Base-by-base conservation (phyloP, 805 yeast species). In the Brettanomyces custersianus region DNA sequence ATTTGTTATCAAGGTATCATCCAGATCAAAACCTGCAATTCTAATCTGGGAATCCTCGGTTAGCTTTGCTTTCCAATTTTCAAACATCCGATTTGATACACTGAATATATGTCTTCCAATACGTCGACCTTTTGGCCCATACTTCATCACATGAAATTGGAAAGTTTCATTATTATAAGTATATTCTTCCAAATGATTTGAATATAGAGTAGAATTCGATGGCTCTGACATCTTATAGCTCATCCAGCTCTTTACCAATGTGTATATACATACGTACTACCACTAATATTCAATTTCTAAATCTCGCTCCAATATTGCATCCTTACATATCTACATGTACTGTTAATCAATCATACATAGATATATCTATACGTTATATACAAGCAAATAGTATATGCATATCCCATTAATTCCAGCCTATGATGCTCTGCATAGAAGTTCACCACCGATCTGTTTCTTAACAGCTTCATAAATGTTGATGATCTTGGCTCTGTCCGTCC, bases 391-490 rank as follows among this genome's bases (percentile, higher is more conserved):
- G 28, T 11, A 8, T 17, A n/a, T n/a, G n/a, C n/a, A n/a, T n/a
- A n/a, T n/a, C n/a, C n/a, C n/a, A n/a, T n/a, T n/a, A n/a, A n/a
- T n/a, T n/a, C n/a, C n/a, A n/a, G n/a, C n/a, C 16, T 33, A 30
- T 12, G 31, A 23, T 33, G 80, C 74, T 52, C 96, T 79, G 56
- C 95, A 84, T 43, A 92, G 66, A 13, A 85, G 77, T 63, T 84
- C 80, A 31, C 95, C 96, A 20, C 68, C 72, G 30, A 78, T 49
- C 37, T 77, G 72, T 53, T 72, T 77, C 42, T 74, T 71, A 18
- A 90, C 81, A 25, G 96, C 97, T 49, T 90, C 95, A 49, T 80
- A 84, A 38, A 88, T 63, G 47, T 86, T 95, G 27, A 55, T 38
- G 41, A 83, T 63, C 27, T 88, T 70, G 16, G 68, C 67, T 7